Evolutionary conservation across 176 grass and related monocot species (phyloP), one percentile per base, ranked within the genome.

Genomic region (Avena eriantha): DNA sequence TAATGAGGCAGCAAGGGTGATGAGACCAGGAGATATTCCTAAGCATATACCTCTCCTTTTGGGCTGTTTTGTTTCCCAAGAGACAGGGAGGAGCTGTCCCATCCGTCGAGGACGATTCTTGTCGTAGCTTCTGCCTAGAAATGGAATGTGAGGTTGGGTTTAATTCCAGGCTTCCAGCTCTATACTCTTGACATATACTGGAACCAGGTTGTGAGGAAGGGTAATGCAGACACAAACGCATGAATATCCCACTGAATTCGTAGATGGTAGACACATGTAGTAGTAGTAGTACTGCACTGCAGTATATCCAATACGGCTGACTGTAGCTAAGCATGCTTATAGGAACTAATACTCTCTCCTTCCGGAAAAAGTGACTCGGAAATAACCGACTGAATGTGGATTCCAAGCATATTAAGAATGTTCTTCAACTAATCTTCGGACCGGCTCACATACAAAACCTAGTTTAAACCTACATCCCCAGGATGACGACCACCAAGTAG

Each of bases 401-500:
- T 33, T 66, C 63, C 26, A 66, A 66, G 63, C 26, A 66, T 34
- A 33, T 31, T 53, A 68, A n/a, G 26, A 81, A 14, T n/a, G n/a
- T 80, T 67, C 18, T 74, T 78, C 43, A 22, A 18, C 15, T 55
- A 34, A 34, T 33, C 22, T 78, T 69, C 33, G 23, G 54, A 69
- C 45, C 82, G 19, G 59, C 70, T 69, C 6, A 57, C 69, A 47
- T 5, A 26, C 59, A 76, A 75, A 90, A 51, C 39, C 36, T 86
- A 70, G 0, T 86, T 82, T 82, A 86, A 77, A 10, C 48, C 9
- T 29, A 11, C 2, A 14, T 2, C 10, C 50, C 26, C 84, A 66
- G 74, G 73, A 83, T 58, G 84, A 87, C 74, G 80, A 12, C 22
- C 47, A 83, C 54, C 54, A 79, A 90, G 84, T 84, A 75, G 45